These are phyloP conservation scores for Neofusicoccum cordaticola DNA, from an alignment of 2,329 filamentous ascomycete species.

Conservation along the genomic window DNA sequence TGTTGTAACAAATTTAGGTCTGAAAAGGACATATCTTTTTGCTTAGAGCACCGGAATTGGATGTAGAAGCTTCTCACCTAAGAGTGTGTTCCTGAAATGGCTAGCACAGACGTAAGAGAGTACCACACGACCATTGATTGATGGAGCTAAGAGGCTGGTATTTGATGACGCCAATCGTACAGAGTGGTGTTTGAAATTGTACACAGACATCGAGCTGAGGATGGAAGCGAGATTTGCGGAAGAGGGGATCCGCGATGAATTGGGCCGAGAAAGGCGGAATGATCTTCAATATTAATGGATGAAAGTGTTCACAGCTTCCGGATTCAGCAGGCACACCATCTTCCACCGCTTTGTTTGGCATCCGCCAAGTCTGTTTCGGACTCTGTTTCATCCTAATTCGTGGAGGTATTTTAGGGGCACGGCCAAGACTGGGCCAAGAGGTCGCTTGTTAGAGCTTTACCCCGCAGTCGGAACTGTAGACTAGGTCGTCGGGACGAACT, in stretches of 20 bases:
- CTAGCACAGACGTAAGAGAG: no score
- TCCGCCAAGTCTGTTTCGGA: not conserved
- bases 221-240: not conserved
- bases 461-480: not conserved
- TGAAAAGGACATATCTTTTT: no score
- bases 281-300: not conserved
- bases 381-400: conserved; percentile 1
- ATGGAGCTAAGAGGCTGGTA: not conserved
- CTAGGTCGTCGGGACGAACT: not conserved
- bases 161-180: no score
- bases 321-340: not conserved
- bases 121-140: not conserved
- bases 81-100: no score
- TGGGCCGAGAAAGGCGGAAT: not conserved
- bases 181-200: not conserved
- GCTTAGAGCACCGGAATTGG: no score
- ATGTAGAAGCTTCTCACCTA: no score
- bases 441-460: not conserved
- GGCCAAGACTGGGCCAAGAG: conserved; percentile 8
- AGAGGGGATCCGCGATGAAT: not conserved
- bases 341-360: not conserved
- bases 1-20: no score
- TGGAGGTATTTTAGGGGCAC: not conserved
- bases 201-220: not conserved
- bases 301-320: not conserved